Evolutionary conservation across 1,284 basidiomycete genomes (phyloP).

Genomic region (Trichosporon coremiiforme): DNA sequence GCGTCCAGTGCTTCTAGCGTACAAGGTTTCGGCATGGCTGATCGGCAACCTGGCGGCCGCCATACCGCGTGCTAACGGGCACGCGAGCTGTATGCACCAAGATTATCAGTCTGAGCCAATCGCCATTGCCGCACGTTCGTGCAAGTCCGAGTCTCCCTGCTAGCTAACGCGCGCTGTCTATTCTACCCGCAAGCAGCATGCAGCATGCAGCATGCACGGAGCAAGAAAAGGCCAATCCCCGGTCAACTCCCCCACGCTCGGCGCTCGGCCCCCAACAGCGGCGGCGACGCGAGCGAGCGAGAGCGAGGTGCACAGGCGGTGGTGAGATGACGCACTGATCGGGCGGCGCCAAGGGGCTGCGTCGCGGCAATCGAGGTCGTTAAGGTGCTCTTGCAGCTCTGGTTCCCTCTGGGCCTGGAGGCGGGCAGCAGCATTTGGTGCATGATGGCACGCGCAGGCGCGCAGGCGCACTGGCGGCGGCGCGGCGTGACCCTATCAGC

Average conservation of each 20-base stretch:
- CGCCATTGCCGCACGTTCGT: background rate
- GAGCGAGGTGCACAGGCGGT: no score
- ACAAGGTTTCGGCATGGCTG: background rate
- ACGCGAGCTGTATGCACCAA: conserved; percentile 16
- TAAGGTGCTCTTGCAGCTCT: background rate
- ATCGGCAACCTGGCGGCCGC: background rate
- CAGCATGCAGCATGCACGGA: background rate
- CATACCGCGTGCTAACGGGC: conserved; percentile 2
- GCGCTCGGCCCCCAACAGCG: background rate
- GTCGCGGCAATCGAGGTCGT: background rate
- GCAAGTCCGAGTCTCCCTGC: background rate
- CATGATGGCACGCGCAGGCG: no score
- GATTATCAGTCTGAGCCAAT: background rate
- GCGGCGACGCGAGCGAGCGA: background rate
- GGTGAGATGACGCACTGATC: background rate
- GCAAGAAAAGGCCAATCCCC: background rate
- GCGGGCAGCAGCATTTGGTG: no score
- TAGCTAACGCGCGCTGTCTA: no score
- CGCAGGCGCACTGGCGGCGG: background rate
- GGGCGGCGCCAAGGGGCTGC: background rate
- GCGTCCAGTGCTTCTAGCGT: background rate
- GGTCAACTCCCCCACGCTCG: background rate
- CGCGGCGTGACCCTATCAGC: background rate
- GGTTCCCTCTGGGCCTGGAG: no score
- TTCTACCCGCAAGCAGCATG: no score